Conservation (phyloP, 805 yeast species). For the Myxozyma kluyveri region DNA sequence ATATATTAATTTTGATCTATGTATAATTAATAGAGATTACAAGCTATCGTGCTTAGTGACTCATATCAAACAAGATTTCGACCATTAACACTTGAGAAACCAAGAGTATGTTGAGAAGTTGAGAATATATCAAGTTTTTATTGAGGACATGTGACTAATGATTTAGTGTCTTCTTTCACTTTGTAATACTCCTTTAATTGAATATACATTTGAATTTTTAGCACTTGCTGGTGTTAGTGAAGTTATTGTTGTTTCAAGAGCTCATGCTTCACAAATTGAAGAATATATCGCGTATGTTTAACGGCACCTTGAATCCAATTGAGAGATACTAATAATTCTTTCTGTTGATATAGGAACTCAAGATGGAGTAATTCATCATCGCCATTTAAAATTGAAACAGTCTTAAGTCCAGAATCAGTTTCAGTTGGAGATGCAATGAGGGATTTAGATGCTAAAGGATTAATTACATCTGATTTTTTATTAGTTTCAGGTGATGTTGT, state of each 20-base stretch:
- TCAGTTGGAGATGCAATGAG: conserved; percentile 98
- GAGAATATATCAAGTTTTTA: neutral
- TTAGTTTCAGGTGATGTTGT: conserved; percentile 92
- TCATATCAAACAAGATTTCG: conserved; percentile 87
- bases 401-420: conserved; percentile 79
- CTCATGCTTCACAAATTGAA: conserved; percentile 87
- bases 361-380: conserved; percentile 50
- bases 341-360: conserved; percentile 34
- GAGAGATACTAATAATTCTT: neutral
- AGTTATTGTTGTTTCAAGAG: conserved; percentile 82
- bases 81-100: conserved; percentile 83
- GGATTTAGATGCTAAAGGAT: conserved; percentile 85
- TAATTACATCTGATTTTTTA: conserved; percentile 85
- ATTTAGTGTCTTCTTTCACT: conserved; percentile 72
- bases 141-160: neutral
- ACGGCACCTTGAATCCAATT: neutral
- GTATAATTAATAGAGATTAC: conserved; percentile 36
- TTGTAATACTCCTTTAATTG: conserved; percentile 90
- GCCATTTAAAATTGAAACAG: conserved; percentile 76
- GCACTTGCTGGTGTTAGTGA: conserved; percentile 89
- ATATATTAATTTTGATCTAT: neutral
- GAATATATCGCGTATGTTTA: conserved; percentile 61
- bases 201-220: conserved; percentile 89
- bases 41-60: conserved; percentile 93
- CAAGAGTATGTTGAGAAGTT: conserved; percentile 49